Evolutionary conservation across 2,329 filamentous ascomycete species (phyloP).

Genomic region (Trichoderma arundinaceum): DNA sequence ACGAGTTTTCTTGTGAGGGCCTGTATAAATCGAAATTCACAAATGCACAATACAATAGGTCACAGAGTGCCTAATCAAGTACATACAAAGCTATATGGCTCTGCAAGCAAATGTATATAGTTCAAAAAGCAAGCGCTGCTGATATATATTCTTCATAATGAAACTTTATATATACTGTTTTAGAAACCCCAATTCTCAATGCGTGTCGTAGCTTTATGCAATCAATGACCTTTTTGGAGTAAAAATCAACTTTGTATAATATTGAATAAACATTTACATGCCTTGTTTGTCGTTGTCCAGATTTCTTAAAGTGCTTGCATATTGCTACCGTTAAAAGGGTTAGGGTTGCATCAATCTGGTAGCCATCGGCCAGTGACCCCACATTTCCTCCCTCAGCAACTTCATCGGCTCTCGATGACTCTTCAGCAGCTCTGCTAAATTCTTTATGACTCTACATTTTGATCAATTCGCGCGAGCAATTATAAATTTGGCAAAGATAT

Average conservation of each 20-base stretch:
- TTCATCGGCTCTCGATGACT: conserved; percentile 24
- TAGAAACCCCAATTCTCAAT: too few relatives aligned
- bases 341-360: conserved; percentile 5
- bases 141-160: neutral
- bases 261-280: neutral
- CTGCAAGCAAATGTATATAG: conserved; percentile 1
- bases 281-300: too few relatives aligned
- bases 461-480: neutral
- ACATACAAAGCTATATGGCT: conserved; percentile 1
- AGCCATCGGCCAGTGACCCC: neutral
- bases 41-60: neutral
- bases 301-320: neutral
- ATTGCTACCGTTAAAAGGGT: neutral
- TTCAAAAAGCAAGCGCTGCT: conserved; percentile 1
- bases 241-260: neutral
- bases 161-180: too few relatives aligned
- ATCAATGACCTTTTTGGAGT: too few relatives aligned
- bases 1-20: neutral
- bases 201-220: too few relatives aligned
- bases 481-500: neutral
- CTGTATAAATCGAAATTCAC: neutral
- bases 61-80: neutral
- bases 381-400: neutral
- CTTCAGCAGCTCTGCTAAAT: neutral
- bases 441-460: conserved; percentile 14